These are phyloP conservation scores for Brassica balearica DNA, from an alignment of 441 rosid species.

Conservation along the genomic window DNA sequence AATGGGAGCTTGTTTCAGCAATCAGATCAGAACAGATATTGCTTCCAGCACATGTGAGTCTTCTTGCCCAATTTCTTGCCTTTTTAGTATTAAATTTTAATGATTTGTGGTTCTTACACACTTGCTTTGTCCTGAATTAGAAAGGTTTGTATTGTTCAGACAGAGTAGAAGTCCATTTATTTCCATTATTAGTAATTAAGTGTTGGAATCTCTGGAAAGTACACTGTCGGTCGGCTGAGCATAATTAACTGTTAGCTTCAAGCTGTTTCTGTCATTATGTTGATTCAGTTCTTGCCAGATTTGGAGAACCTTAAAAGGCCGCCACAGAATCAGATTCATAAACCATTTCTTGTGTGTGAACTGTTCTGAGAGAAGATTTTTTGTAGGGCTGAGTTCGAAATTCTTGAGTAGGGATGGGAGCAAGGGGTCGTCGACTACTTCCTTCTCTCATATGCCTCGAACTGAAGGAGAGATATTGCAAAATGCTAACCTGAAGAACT, in stretches of 20 bases:
- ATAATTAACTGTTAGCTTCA: background rate
- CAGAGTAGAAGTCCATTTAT: slow-evolving; percentile 5
- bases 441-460: slow-evolving; percentile 56
- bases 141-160: slow-evolving; percentile 17
- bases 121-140: slow-evolving; percentile 19
- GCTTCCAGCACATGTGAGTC: slow-evolving; percentile 59
- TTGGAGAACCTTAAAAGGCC: background rate
- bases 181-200: slow-evolving; percentile 31
- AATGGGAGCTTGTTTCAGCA: slow-evolving; percentile 85
- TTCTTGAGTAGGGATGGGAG: slow-evolving; percentile 55
- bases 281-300: background rate
- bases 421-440: slow-evolving; percentile 52
- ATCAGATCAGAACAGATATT: slow-evolving; percentile 65
- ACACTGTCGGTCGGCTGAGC: slow-evolving; percentile 38
- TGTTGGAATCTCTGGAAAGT: slow-evolving; percentile 8
- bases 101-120: background rate
- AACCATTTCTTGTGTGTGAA: background rate
- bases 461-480: slow-evolving; percentile 75
- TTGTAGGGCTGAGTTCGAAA: slow-evolving; percentile 62
- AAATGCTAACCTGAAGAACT: slow-evolving; percentile 59
- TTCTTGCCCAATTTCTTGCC: background rate
- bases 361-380: too few relatives aligned
- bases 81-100: background rate
- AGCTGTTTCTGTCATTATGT: slow-evolving; percentile 2
- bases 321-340: background rate